These are phyloP conservation scores for Claviceps spartinae DNA, from an alignment of 2,329 filamentous ascomycete genomes.

Conservation along the genomic window DNA sequence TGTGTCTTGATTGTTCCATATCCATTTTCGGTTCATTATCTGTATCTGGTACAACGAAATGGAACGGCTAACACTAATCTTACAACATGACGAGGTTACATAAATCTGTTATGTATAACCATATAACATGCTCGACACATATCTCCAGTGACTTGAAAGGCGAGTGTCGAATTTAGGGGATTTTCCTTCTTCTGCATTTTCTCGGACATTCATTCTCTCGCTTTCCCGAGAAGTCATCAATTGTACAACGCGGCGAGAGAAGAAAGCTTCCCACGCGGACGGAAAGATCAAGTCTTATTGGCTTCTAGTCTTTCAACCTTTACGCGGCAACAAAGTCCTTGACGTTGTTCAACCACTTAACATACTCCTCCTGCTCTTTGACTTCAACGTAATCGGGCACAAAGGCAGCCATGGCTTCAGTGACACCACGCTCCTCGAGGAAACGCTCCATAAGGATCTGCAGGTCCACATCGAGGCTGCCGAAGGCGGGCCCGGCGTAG, in stretches of 20 bases:
- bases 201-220: too few relatives aligned
- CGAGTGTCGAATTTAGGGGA: too few relatives aligned
- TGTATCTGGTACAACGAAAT: not conserved
- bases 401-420: conserved; percentile 74
- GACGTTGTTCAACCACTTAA: conserved; percentile 76
- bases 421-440: conserved; percentile 87
- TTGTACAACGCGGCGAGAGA: not conserved
- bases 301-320: too few relatives aligned
- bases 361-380: conserved; percentile 98
- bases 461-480: conserved; percentile 89
- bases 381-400: conserved; percentile 92
- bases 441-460: conserved; percentile 87
- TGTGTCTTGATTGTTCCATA: not conserved
- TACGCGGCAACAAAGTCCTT: conserved; percentile 66
- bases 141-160: not conserved
- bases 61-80: not conserved
- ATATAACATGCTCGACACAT: not conserved
- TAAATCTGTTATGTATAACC: not conserved
- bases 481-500: conserved; percentile 86
- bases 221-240: too few relatives aligned
- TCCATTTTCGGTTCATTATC: not conserved
- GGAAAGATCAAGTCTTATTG: too few relatives aligned
- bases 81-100: not conserved
- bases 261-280: too few relatives aligned
- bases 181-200: too few relatives aligned